Conservation (phyloP, 495 filamentous ascomycete genomes). For the Alectoria sarmentosa region DNA sequence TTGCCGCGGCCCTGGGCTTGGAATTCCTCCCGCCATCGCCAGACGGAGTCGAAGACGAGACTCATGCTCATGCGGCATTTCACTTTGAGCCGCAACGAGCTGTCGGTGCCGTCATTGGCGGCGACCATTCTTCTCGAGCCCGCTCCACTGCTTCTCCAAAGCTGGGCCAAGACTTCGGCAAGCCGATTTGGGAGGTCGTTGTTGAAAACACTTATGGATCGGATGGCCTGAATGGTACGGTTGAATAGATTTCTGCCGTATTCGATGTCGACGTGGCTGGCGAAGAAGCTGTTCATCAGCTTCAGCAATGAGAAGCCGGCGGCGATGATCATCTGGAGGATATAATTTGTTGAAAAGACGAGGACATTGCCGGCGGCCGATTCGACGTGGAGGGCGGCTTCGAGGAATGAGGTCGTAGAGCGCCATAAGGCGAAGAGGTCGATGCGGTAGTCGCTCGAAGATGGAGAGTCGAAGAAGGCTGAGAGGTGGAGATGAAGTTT, state of each 20-base stretch:
- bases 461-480: slow-evolving; percentile 81
- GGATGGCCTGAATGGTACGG: slow-evolving; percentile 66
- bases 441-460: slow-evolving; percentile 63
- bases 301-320: slow-evolving; percentile 80
- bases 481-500: slow-evolving; percentile 77
- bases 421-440: slow-evolving; percentile 73
- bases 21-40: slow-evolving; percentile 87
- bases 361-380: slow-evolving; percentile 46
- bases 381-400: slow-evolving; percentile 58
- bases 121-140: slow-evolving; percentile 47
- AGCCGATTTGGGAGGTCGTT: slow-evolving; percentile 84
- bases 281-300: slow-evolving; percentile 77
- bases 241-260: slow-evolving; percentile 71
- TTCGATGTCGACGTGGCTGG: slow-evolving; percentile 61
- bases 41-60: slow-evolving; percentile 84
- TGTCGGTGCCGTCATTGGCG: slow-evolving; percentile 51
- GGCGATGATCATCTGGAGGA: slow-evolving; percentile 88
- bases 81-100: slow-evolving; percentile 72
- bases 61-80: slow-evolving; percentile 91
- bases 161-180: slow-evolving; percentile 83
- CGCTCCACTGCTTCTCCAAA: slow-evolving; percentile 73
- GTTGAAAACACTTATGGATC: slow-evolving; percentile 66
- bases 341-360: slow-evolving; percentile 72
- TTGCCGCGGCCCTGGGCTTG: slow-evolving; percentile 68
- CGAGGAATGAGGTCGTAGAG: slow-evolving; percentile 67